These are phyloP conservation scores for Lactifluus hygrophoroides DNA, from an alignment of 768 basidiomycete species.

Conservation along the genomic window DNA sequence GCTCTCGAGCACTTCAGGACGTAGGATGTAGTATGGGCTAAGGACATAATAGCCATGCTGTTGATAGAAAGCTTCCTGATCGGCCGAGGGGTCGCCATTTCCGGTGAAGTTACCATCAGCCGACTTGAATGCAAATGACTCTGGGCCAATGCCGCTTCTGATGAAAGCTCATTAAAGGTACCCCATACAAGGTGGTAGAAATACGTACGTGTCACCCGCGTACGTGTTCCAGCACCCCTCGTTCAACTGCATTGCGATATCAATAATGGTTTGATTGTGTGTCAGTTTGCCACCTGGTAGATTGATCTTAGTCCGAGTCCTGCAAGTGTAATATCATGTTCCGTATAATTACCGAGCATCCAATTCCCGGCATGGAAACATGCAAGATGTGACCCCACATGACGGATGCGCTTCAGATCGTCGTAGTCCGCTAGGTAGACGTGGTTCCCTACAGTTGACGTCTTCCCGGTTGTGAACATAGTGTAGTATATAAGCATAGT, in stretches of 20 bases:
- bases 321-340: neutral
- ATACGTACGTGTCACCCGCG: slow-evolving; percentile 51
- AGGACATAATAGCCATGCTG: slow-evolving; percentile 57
- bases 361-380: slow-evolving; percentile 75
- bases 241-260: slow-evolving; percentile 49
- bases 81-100: slow-evolving; percentile 27
- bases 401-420: slow-evolving; percentile 30
- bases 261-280: slow-evolving; percentile 62
- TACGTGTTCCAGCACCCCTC: slow-evolving; percentile 82
- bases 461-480: slow-evolving; percentile 30
- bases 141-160: slow-evolving; percentile 74
- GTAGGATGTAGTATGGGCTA: slow-evolving; percentile 47
- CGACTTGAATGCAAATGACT: slow-evolving; percentile 55
- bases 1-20: slow-evolving; percentile 72
- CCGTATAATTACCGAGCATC: slow-evolving; percentile 45
- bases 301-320: neutral
- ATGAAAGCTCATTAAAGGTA: neutral
- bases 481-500: too few relatives aligned
- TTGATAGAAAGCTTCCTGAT: slow-evolving; percentile 44
- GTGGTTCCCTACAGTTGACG: slow-evolving; percentile 54
- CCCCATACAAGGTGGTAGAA: neutral
- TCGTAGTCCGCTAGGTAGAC: slow-evolving; percentile 62
- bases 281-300: slow-evolving; percentile 52
- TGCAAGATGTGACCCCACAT: slow-evolving; percentile 64
- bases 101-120: slow-evolving; percentile 58